Base-by-base conservation (phyloP, 2,329 filamentous ascomycete genomes). In the Ophiostoma sp. region DNA sequence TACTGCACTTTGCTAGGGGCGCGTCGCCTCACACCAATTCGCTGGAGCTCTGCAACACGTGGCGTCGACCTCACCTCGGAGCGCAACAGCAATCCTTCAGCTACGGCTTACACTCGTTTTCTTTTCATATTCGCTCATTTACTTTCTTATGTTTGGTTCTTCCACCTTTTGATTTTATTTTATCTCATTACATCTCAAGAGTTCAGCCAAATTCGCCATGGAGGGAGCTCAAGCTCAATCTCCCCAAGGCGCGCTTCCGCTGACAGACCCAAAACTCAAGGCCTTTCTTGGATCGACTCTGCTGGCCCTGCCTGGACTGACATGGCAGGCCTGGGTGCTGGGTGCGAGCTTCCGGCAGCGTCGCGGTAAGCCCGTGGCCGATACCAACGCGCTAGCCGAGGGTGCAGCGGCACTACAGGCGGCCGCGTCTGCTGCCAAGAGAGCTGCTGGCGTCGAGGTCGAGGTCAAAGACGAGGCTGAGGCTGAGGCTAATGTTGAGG, bases 241-340 rank as follows among this genome's bases (percentile, higher is more conserved):
- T 62, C 23, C 60, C 17, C 27, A 35, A 31, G 60, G 60, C 67
- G 41, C 62, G 41, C 62, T 15, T 5, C 48, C 33, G 67, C 69
- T 27, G 52, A 68, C 35, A 60, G 65, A 71, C n/a, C 48, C 65
- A 41, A 67, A 60, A 54, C 70, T 73, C 48, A 71, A 69, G 48
- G 66, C 69, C n/a, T 74, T 74, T 5, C 39, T 74, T 17, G 71
- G 67, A 4, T 74, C 73, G 23, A 36, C 73, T 41, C 27, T 74
- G 27, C 69, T 74, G 35, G 73, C 75, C 33, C 39, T 76, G 48
- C 67, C 74, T 33, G 72, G 71, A 35, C 71, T 74, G 11, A 68
- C 69, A 1, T 74, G 71, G 70, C 73, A 72, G 67, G 72, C 71
- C 6, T 73, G 69, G 70, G 71, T 73, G n/a, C 69, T 74, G 11